Conservation (phyloP, 2,329 filamentous ascomycete genomes). For the Neofusicoccum umdonicola region DNA sequence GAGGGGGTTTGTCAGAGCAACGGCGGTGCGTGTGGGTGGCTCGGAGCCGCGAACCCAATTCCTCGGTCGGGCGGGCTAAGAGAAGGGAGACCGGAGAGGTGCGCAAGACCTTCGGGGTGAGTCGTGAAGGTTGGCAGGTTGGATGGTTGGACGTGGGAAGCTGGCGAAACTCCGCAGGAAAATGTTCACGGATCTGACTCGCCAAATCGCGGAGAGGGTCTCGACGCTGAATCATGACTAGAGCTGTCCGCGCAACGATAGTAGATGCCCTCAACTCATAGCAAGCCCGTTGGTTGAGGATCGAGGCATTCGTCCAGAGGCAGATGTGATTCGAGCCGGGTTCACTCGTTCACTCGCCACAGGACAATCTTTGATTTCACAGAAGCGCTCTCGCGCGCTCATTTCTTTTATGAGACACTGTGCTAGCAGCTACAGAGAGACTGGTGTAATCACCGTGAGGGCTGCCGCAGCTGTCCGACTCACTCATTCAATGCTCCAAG, state of each 20-base stretch:
- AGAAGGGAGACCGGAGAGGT: neutral
- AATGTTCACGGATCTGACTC: conserved; percentile 9
- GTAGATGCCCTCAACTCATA: no score
- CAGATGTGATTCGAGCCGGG: no score
- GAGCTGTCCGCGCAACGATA: no score
- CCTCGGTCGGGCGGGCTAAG: neutral
- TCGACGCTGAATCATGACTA: neutral
- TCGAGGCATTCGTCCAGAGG: no score
- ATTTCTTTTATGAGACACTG: no score
- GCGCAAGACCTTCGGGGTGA: neutral
- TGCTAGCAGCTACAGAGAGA: neutral
- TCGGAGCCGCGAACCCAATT: neutral
- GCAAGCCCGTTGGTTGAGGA: no score
- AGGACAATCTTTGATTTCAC: no score
- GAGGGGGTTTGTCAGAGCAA: no score
- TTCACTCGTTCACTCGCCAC: no score
- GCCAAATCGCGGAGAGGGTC: neutral
- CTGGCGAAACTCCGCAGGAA: conserved; percentile 1
- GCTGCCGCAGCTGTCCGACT: no score
- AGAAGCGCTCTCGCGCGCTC: neutral
- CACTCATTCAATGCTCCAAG: neutral
- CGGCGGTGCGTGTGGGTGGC: neutral
- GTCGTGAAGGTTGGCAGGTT: neutral
- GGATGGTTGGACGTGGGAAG: neutral
- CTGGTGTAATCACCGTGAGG: neutral